phyloP scores from a whole-genome alignment of 2,329 filamentous ascomycete genomes.

The Fusarium albidum region DNA sequence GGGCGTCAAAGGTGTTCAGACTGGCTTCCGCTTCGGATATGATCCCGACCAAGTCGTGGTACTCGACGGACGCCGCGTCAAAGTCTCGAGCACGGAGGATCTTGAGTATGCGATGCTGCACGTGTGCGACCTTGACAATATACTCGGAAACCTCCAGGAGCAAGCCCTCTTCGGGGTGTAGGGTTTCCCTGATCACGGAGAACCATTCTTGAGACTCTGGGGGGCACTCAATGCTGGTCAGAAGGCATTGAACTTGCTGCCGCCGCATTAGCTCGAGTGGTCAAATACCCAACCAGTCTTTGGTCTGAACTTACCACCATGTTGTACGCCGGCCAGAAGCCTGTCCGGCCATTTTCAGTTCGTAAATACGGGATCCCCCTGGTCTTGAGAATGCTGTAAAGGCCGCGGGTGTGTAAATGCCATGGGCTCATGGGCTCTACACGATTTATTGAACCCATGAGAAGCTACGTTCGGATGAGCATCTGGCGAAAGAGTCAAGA shows the following conservation, averaged over 20 bases:
- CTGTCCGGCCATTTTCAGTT: slow-evolving; percentile 37
- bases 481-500: not conserved
- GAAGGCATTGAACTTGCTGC: slow-evolving; percentile 49
- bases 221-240: slow-evolving; percentile 44
- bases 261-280: slow-evolving; percentile 15
- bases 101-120: slow-evolving; percentile 40
- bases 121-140: slow-evolving; percentile 38
- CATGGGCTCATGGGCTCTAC: slow-evolving; percentile 43
- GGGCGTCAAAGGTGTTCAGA: slow-evolving; percentile 25
- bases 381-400: slow-evolving; percentile 48
- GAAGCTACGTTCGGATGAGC: slow-evolving; percentile 39
- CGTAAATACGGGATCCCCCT: slow-evolving; percentile 42
- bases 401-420: slow-evolving; percentile 48
- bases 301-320: slow-evolving; percentile 45
- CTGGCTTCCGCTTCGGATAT: slow-evolving; percentile 39
- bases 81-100: slow-evolving; percentile 42
- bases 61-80: slow-evolving; percentile 40
- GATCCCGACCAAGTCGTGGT: slow-evolving; percentile 36
- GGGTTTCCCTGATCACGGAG: slow-evolving; percentile 36
- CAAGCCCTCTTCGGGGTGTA: slow-evolving; percentile 39
- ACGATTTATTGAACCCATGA: slow-evolving; percentile 47
- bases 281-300: not conserved
- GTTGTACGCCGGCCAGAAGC: slow-evolving; percentile 51
- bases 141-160: slow-evolving; percentile 41
- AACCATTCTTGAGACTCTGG: slow-evolving; percentile 49